phyloP scores from a whole-genome alignment of 1,139 yeast species.

The Pneumocystis sp. region DNA sequence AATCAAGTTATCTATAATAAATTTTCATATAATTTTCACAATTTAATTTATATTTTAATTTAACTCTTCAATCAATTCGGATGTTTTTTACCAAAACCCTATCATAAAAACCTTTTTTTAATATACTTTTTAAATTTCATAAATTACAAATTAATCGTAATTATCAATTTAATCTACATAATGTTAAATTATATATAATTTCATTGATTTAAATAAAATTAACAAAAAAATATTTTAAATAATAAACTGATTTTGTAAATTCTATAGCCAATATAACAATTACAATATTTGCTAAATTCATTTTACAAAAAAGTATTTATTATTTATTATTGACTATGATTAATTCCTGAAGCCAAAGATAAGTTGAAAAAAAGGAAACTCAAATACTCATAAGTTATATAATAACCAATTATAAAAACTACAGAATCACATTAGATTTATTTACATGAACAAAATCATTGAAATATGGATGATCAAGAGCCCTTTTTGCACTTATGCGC shows the following conservation, averaged over 20 bases:
- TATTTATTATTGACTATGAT: neutral
- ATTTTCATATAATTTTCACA: neutral
- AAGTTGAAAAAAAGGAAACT: neutral
- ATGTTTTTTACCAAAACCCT: neutral
- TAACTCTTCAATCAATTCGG: neutral
- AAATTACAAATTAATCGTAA: no score
- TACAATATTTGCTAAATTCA: neutral
- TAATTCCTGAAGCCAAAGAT: neutral
- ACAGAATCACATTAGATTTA: neutral
- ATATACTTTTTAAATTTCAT: no score
- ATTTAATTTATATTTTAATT: neutral
- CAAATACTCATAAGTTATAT: neutral
- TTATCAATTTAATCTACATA: no score
- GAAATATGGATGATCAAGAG: conserved; percentile 81
- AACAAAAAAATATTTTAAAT: neutral
- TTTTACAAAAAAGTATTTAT: neutral
- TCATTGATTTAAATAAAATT: neutral
- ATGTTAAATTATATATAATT: no score
- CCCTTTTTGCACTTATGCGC: conserved; percentile 87
- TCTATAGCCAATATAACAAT: neutral
- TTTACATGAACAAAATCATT: neutral
- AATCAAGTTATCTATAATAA: neutral
- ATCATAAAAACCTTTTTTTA: neutral
- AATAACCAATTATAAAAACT: neutral
- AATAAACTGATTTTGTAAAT: neutral